Conservation (phyloP, 2,329 filamentous ascomycete species). For the Aspergillus pseudoterreus region DNA sequence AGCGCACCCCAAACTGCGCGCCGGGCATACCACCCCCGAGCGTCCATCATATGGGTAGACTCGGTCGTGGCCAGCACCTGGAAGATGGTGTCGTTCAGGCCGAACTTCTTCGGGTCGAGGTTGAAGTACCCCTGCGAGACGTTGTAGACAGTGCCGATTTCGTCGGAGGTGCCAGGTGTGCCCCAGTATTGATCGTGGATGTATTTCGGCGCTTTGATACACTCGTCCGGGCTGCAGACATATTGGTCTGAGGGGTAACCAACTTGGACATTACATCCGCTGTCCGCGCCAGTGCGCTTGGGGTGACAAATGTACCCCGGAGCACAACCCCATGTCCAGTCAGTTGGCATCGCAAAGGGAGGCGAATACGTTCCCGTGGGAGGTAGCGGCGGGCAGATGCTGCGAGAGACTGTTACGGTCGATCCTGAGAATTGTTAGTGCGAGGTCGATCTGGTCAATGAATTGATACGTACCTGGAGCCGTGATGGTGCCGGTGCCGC, state of each 20-base stretch:
- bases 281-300: conserved; percentile 19
- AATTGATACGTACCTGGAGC: conserved; percentile 2
- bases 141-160: conserved; percentile 38
- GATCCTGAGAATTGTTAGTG: conserved; percentile 1
- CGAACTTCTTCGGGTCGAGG: conserved; percentile 58
- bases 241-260: conserved; percentile 35
- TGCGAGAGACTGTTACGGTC: conserved; percentile 13
- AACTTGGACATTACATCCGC: conserved; percentile 35
- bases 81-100: conserved; percentile 62
- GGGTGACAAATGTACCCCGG: conserved; percentile 42
- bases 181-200: conserved; percentile 25
- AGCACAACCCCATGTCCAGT: conserved; percentile 38
- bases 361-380: conserved; percentile 31
- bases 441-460: too few relatives aligned
- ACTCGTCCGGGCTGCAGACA: conserved; percentile 36
- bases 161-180: conserved; percentile 14
- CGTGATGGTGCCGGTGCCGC: conserved; percentile 2
- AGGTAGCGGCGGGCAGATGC: conserved; percentile 25
- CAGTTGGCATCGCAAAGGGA: conserved; percentile 18
- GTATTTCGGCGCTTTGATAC: conserved; percentile 29
- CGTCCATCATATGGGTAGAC: conserved; percentile 6
- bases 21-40: background rate
- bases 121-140: conserved; percentile 59
- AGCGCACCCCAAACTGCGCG: background rate
- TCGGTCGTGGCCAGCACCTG: conserved; percentile 26